Conservation (phyloP, 73 alveolate genomes). For the Tetrahymena malaccensis region DNA sequence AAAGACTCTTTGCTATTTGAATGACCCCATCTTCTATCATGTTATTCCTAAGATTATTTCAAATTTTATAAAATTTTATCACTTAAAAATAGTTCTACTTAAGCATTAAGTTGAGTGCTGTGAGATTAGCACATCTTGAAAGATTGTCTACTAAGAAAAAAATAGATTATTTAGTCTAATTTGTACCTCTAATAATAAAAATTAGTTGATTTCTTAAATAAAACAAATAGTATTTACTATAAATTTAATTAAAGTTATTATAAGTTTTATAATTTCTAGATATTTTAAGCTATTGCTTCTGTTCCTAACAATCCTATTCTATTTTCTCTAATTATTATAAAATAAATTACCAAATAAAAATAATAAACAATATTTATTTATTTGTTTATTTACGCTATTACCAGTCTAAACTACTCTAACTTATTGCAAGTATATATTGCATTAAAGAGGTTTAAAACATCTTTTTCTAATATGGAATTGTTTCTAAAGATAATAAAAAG, state of each 20-base stretch:
- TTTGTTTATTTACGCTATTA: neutral
- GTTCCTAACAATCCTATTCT: neutral
- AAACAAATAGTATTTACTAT: neutral
- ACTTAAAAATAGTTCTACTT: neutral
- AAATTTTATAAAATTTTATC: neutral
- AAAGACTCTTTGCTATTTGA: neutral
- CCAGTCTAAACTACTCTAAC: neutral
- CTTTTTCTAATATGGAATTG: neutral
- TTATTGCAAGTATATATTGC: neutral
- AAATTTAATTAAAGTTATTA: neutral
- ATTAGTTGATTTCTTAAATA: neutral
- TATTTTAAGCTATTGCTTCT: neutral
- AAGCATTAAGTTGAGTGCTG: neutral
- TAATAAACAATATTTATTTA: neutral
- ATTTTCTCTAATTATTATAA: neutral
- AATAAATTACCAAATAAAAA: neutral
- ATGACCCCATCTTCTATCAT: neutral
- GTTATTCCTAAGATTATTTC: neutral
- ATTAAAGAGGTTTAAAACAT: neutral
- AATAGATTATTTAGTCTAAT: neutral
- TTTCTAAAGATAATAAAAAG: neutral
- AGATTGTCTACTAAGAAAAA: neutral
- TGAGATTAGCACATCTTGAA: neutral
- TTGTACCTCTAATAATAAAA: neutral
- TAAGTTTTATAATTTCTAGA: neutral